These are phyloP conservation scores for Talaromyces piceae DNA, from an alignment of 2,329 filamentous ascomycete genomes.

Conservation along the genomic window DNA sequence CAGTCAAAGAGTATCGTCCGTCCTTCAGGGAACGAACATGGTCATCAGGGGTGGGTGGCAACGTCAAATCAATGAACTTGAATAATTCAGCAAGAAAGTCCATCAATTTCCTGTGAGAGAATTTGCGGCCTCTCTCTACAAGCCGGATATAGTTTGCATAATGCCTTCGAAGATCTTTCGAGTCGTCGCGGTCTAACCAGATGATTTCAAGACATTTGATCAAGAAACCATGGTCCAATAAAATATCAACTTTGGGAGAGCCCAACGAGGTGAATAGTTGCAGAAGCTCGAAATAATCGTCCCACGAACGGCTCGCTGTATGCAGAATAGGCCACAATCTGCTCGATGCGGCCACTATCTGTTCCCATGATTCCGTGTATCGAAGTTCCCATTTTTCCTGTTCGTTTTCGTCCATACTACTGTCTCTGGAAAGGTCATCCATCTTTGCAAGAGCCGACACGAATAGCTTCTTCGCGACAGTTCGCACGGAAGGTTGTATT, in stretches of 20 bases:
- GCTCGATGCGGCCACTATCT: constrained; percentile 43
- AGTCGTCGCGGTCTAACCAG: constrained; percentile 48
- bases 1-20: constrained; percentile 28
- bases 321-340: constrained; percentile 59
- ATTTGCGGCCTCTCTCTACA: constrained; percentile 41
- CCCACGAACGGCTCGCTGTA: constrained; percentile 58
- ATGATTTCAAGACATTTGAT: constrained; percentile 53
- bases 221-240: constrained; percentile 58
- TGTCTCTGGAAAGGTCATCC: constrained; percentile 30
- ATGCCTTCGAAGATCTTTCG: constrained; percentile 45
- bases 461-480: constrained; percentile 46
- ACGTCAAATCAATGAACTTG: constrained; percentile 30
- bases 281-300: constrained; percentile 67
- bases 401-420: constrained; percentile 19
- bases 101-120: constrained; percentile 36
- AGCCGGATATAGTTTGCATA: constrained; percentile 42
- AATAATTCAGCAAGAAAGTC: constrained; percentile 36
- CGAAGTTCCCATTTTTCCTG: constrained; percentile 19
- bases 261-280: constrained; percentile 59
- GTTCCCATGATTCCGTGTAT: constrained; percentile 24
- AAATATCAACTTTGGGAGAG: constrained; percentile 47
- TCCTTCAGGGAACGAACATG: constrained; percentile 17
- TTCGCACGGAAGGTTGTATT: constrained; percentile 50
- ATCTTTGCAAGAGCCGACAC: constrained; percentile 48
- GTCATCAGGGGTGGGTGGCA: constrained; percentile 20